These are phyloP conservation scores for Lojkania enalia DNA, from an alignment of 2,329 filamentous ascomycete genomes.

Conservation along the genomic window DNA sequence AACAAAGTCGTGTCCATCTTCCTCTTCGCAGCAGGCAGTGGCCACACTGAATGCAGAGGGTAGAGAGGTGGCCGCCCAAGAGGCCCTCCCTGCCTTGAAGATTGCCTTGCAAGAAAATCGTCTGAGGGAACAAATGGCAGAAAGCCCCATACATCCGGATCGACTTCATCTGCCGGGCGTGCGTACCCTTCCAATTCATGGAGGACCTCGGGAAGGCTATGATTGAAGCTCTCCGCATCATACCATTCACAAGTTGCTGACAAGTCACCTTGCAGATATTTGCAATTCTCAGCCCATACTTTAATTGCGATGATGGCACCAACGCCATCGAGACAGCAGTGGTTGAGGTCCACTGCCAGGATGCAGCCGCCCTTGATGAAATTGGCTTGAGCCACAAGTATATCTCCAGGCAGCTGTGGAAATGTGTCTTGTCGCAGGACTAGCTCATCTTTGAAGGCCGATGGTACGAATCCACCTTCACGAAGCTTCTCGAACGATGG, in stretches of 20 bases:
- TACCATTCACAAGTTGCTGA: constrained; percentile 26
- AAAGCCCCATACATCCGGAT: constrained; percentile 21
- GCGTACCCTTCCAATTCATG: constrained; percentile 21
- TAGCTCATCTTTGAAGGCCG: constrained; percentile 20
- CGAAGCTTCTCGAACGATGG: constrained; percentile 21
- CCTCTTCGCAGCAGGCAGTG: constrained; percentile 30
- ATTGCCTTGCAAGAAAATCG: too few species aligned
- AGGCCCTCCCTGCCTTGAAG: constrained; percentile 11
- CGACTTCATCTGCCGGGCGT: constrained; percentile 18
- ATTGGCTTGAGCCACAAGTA: constrained; percentile 32
- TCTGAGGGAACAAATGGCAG: constrained; percentile 22
- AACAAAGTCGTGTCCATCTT: constrained; percentile 37
- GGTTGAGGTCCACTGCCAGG: constrained; percentile 23
- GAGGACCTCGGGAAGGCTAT: constrained; percentile 26
- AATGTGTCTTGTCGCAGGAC: constrained; percentile 19
- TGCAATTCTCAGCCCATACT: constrained; percentile 31
- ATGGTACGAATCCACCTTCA: constrained; percentile 21
- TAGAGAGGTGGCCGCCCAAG: too few species aligned
- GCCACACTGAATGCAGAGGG: constrained; percentile 32
- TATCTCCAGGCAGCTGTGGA: constrained; percentile 23
- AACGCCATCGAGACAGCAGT: constrained; percentile 26
- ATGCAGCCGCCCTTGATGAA: constrained; percentile 33
- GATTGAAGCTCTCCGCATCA: constrained; percentile 27
- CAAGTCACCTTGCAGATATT: constrained; percentile 23
- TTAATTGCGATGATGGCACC: constrained; percentile 26